phyloP scores from a whole-genome alignment of 2,329 filamentous ascomycete species.

The Exserohilum turcica region DNA sequence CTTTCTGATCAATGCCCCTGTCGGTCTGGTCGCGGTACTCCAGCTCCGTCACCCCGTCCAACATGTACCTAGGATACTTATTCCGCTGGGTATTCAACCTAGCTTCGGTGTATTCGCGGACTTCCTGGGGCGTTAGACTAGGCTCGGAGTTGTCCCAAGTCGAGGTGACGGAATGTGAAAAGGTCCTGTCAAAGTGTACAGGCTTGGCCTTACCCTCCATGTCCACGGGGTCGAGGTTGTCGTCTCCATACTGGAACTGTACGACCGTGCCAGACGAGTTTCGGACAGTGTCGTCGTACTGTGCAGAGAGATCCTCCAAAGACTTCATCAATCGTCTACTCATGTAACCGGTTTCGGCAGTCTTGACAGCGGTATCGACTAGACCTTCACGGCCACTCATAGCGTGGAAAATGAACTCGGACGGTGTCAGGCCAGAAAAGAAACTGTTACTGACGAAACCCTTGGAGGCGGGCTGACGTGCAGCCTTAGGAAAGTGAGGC shows the following conservation, averaged over 20 bases:
- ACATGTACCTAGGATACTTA: constrained; percentile 51
- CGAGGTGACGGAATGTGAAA: constrained; percentile 74
- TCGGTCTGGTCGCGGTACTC: constrained; percentile 73
- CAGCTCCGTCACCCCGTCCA: constrained; percentile 54
- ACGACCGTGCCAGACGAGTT: constrained; percentile 88
- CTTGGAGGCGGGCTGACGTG: constrained; percentile 89
- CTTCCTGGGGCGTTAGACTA: constrained; percentile 75
- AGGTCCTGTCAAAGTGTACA: constrained; percentile 90
- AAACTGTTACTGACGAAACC: constrained; percentile 98
- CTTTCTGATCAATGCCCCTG: constrained; percentile 60
- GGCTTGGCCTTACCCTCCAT: constrained; percentile 96
- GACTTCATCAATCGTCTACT: constrained; percentile 98
- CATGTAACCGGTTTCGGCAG: constrained; percentile 99
- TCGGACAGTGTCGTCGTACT: constrained; percentile 93
- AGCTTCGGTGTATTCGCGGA: constrained; percentile 69
- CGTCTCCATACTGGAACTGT: constrained; percentile 96
- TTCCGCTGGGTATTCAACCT: constrained; percentile 71
- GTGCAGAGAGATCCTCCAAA: constrained; percentile 87
- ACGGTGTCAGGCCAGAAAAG: constrained; percentile 86
- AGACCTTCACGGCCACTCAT: constrained; percentile 98
- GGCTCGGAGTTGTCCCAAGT: constrained; percentile 80
- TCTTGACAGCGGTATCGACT: constrained; percentile 98
- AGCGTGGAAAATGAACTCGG: constrained; percentile 96
- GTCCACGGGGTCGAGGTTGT: constrained; percentile 92
- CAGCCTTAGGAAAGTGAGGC: constrained; percentile 93